Evolutionary conservation across 768 basidiomycete genomes (phyloP), one percentile per base, ranked within the genome.

Genomic region (Leucogyrophana mollusca): DNA sequence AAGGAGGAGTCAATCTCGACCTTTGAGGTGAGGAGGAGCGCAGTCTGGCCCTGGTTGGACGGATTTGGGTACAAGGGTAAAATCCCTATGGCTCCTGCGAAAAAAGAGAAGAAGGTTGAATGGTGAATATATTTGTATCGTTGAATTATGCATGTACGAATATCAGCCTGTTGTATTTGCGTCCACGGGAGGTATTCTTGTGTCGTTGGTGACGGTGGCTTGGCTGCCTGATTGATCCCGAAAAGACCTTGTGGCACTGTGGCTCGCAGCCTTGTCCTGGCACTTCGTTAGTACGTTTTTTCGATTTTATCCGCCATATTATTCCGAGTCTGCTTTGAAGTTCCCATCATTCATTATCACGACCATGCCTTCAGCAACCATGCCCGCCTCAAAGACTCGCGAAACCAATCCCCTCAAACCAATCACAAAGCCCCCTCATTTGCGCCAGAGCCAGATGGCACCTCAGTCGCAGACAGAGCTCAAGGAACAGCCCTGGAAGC

Each of bases 11-110:
- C 75, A n/a, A 96, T 99, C 53, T 73, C 76, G 49, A 56, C 65
- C 34, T 99, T 97, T 57, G 96, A 99, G 77, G 60, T 77, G 59
- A 78, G 78, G 57, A 69, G 96, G 54, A 87, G 82, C 21, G 71
- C 80, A 58, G 63, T 72, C 47, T 98, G 94, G 93, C 90, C 96
- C 4, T 99, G 96, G 96, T 69, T 97, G 63, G 91, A 99, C 60
- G 96, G 95, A 27, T 89, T 95, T 51, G 93, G 93, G 21, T 96
- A 93, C 70, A 76, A 84, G 60, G 87, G 84, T 37, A 87, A 85
- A 63, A 90, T 92, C 44, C 83, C 85, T 2, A 69, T 82, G 17
- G 56, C 63, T 7, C 56, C 70, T 6, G 57, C 50, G 16, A 74
- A 71, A 59, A 60, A 61, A 38, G 60, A 60, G 24, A 66, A 65